Evolutionary conservation across 179 eudicot genomes (phyloP), one percentile per base, ranked within the genome.

Genomic region (Corrigiola litoralis): DNA sequence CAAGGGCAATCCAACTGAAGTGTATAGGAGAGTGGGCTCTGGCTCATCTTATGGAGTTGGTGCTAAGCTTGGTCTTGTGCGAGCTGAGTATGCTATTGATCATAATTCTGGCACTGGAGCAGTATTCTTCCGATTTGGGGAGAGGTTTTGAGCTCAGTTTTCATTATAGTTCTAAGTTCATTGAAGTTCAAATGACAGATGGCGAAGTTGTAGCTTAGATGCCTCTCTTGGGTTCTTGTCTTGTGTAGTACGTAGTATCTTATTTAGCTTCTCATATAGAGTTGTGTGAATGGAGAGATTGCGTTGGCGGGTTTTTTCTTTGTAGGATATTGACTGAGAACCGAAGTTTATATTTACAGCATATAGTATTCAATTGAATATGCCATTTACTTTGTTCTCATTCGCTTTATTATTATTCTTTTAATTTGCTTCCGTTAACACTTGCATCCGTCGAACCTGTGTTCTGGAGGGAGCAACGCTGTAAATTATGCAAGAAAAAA

Each of bases 11-110:
- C 99, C 99, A 31, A 94, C 99, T 6, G 87, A 85, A 77, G 96
- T 94, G 28, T 94, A 94, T 69, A 76, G 97, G 72, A 79, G 94
- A 73, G 69, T 83, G 83, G 99, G 99, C 12, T 82, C 81, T 12
- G 99, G 99, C 20, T 94, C 99, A 4, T 94, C 99, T 0, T 94
- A 90, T 69, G 99, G 99, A 31, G 83, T 66, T 49, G 99, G 99
- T 52, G 81, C 77, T 20, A 94, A 94, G 81, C 80, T 94, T 57
- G 97, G 95, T 40, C 75, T 87, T 41, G 94, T 94, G 12, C 85
- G 99, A 57, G 96, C 91, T 0, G 99, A 94, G 72, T 94, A 94
- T 75, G 99, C 99, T 16, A 78, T 90, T 65, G 97, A 94, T 58
- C 90, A 88, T 66, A 94, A 90, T 69, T 82, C 95, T 17, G 97